A percentile compares a stretch with the other conserved stretches of the same genome.
Conservation (phyloP, 2,329 filamentous ascomycete species). For the Akanthomyces uredinophilus region DNA sequence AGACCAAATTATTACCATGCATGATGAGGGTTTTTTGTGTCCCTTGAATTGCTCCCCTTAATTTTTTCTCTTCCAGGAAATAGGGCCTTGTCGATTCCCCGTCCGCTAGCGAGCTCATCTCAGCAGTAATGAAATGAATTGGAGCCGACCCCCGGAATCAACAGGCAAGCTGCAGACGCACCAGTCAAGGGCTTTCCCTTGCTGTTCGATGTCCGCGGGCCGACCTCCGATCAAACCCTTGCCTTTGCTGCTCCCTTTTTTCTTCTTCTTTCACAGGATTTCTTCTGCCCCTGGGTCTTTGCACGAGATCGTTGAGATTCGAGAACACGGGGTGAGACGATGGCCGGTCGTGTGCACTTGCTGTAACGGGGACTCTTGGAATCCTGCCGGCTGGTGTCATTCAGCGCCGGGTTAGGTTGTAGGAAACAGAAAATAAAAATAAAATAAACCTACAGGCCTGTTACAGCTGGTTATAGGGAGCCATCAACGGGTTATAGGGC, state of each 20-base stretch:
- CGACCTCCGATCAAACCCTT: conserved; percentile 11
- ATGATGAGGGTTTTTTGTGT: background rate
- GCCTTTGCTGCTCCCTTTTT: background rate
- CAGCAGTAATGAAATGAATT: conserved; percentile 6
- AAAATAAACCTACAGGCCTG: background rate
- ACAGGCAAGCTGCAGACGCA: background rate
- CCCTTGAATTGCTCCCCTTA: background rate
- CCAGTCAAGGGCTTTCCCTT: background rate
- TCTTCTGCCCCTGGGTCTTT: background rate
- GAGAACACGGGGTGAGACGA: conserved; percentile 3
- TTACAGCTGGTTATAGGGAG: background rate
- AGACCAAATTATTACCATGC: background rate
- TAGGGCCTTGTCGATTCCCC: background rate
- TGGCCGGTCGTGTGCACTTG: background rate
- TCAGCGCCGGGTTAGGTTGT: background rate
- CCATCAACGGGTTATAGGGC: background rate
- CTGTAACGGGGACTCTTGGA: background rate
- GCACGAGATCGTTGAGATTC: background rate
- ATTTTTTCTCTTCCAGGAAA: background rate
- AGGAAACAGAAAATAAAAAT: too few relatives aligned
- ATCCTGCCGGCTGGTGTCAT: too few relatives aligned
- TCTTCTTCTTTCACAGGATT: background rate
- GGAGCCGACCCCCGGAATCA: background rate
- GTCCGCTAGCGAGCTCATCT: conserved; percentile 1
- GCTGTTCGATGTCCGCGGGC: conserved; percentile 6